phyloP scores from a whole-genome alignment of 441 rosid species.

The Croton laevigatus region DNA sequence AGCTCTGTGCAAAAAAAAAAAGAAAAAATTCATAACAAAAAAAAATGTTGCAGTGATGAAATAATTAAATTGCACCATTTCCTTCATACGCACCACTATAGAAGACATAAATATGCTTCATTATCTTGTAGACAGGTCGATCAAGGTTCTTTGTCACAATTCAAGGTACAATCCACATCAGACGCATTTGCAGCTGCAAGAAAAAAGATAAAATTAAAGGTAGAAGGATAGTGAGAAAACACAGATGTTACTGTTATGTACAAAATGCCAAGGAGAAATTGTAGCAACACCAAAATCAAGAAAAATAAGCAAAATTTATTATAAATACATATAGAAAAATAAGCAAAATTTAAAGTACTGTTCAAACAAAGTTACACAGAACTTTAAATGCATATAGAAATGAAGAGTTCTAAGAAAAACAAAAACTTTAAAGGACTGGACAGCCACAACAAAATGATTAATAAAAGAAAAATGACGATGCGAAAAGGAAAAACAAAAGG shows the following conservation, averaged over 20 bases:
- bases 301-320: no score
- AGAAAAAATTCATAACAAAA: slow-evolving; percentile 1
- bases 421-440: no score
- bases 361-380: no score
- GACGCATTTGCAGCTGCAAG: slow-evolving; percentile 45
- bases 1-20: slow-evolving; percentile 45
- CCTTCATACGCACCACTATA: slow-evolving; percentile 49
- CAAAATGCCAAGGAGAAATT: neutral
- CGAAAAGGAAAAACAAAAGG: no score
- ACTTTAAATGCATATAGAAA: no score
- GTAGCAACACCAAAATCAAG: no score
- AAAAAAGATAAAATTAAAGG: neutral
- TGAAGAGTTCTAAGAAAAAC: no score
- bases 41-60: neutral
- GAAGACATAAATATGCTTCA: slow-evolving; percentile 67
- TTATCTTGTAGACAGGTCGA: slow-evolving; percentile 26
- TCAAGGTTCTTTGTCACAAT: slow-evolving; percentile 57
- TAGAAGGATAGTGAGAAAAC: neutral
- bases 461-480: no score
- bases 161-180: slow-evolving; percentile 53
- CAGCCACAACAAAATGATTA: no score
- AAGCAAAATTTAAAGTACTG: no score
- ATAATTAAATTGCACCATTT: neutral
- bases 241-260: neutral
- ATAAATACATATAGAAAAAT: no score